Percentiles rank a stretch among this genome's conserved stretches.
These are phyloP conservation scores for Ceratobasidium sp. DNA, from an alignment of 1,284 basidiomycete genomes.

Conservation along the genomic window DNA sequence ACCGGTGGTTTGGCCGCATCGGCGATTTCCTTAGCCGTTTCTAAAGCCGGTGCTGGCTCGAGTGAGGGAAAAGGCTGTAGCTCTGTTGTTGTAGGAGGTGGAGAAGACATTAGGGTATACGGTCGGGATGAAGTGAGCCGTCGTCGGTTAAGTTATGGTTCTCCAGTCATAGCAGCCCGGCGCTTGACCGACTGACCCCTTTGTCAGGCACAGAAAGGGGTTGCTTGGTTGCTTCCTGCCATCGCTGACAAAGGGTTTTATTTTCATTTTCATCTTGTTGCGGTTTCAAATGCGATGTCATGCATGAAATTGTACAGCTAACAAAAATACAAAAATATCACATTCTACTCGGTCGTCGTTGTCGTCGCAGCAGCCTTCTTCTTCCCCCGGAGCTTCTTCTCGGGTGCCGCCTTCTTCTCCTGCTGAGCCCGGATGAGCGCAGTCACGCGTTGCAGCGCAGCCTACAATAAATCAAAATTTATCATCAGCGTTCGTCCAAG, in stretches of 20 bases:
- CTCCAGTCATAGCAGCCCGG: slow-evolving; percentile 4
- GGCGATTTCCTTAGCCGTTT: not conserved
- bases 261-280: not conserved
- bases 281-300: slow-evolving; percentile 1
- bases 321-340: slow-evolving; percentile 1
- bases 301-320: slow-evolving; percentile 19
- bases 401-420: slow-evolving; percentile 75
- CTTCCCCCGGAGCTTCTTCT: slow-evolving; percentile 83
- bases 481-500: slow-evolving; percentile 51
- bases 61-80: slow-evolving; percentile 13
- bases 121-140: not conserved
- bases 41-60: not conserved
- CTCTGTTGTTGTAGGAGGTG: not conserved
- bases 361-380: slow-evolving; percentile 60
- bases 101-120: slow-evolving; percentile 44
- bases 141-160: not conserved
- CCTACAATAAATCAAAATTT: slow-evolving; percentile 65
- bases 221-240: not conserved
- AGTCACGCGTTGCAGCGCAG: slow-evolving; percentile 84
- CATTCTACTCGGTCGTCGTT: not conserved
- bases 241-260: not conserved
- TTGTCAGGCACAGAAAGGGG: slow-evolving; percentile 27
- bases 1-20: slow-evolving; percentile 3
- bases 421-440: slow-evolving; percentile 79
- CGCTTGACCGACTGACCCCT: slow-evolving; percentile 18